A percentile compares a stretch with the other conserved stretches of the same genome.
Evolutionary conservation across 768 basidiomycete genomes (phyloP).

Genomic region (Boletus vermiculosoides): DNA sequence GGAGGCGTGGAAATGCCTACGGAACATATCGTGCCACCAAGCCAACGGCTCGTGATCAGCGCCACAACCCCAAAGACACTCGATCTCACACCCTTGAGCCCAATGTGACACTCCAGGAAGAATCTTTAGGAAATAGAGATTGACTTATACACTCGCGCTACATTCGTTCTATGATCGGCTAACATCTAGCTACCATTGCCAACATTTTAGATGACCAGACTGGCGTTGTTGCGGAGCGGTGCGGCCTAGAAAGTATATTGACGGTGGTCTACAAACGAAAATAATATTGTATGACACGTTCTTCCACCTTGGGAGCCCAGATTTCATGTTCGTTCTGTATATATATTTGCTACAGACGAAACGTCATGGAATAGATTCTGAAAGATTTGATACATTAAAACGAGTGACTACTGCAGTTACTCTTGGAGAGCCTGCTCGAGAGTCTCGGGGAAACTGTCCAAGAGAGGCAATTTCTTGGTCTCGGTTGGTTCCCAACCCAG

Average conservation of each 20-base stretch:
- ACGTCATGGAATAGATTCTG: conserved; percentile 5
- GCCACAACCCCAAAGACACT: conserved; percentile 8
- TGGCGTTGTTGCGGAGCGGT: background rate
- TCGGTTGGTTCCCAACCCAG: conserved; percentile 41
- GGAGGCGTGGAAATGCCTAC: conserved; percentile 58
- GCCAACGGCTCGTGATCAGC: conserved; percentile 39
- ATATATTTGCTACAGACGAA: background rate
- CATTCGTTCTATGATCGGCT: conserved; percentile 18
- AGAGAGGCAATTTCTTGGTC: conserved; percentile 25
- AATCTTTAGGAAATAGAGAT: background rate
- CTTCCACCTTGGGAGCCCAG: background rate
- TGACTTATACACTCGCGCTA: background rate
- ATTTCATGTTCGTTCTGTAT: conserved; percentile 5
- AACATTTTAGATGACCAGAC: conserved; percentile 9
- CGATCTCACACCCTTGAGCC: background rate
- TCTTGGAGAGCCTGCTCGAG: conserved; percentile 24
- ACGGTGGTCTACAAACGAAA: background rate
- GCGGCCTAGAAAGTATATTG: background rate
- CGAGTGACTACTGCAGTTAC: background rate
- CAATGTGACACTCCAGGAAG: background rate
- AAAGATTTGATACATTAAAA: background rate
- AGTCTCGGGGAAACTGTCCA: conserved; percentile 32
- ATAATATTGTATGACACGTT: conserved; percentile 3
- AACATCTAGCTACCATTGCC: conserved; percentile 2
- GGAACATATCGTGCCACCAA: conserved; percentile 45